Base-by-base conservation (phyloP, 257 asterid genomes). In the Solanum infundibuliforme region DNA sequence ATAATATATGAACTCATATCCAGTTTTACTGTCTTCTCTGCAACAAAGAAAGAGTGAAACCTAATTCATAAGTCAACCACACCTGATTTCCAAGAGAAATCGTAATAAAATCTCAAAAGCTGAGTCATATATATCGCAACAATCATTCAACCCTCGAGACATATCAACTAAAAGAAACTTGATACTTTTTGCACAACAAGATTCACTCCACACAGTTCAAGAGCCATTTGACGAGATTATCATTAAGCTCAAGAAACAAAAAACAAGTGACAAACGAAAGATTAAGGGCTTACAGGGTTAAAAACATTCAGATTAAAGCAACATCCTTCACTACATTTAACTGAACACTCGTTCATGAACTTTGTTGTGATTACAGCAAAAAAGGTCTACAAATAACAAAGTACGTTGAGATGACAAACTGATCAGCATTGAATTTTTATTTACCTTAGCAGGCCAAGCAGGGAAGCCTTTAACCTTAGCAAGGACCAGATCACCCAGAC, bases 391-490 rank as follows among this genome's bases (percentile, higher is more conserved):
- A 82, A 76, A 76, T 23, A 12, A 31, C 41, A 48, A 82, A 29
- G 69, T 52, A 48, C 16, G 32, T 43, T 79, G 65, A 43, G 36
- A n/a, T 13, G 55, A 75, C 48, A 75, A 41, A 6, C 29, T 41
- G 35, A 77, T n/a, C 62, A 31, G 71, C 86, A 82, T 82, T 82
- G 86, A 38, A 52, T 12, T 48, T 82, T 20, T 18, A 20, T 81
- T 16, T 81, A 96, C 98, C 98, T 96, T 96, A 88, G 98, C 98
- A 86, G 98, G 98, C 98, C 98, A 96, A 90, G 96, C 91, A 79
- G 98, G 98, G 85, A 93, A 96, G 29, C 98, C 98, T 92, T 95
- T 96, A 87, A 96, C 98, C 92, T 96, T 94, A 83, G 98, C 98
- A 48, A 95, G 98, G 83, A 96, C 99, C 29, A 96, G 99, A 93